Evolutionary conservation across 768 basidiomycete genomes (phyloP), one percentile per base, ranked within the genome.

Genomic region (Lentinus tigrinus): DNA sequence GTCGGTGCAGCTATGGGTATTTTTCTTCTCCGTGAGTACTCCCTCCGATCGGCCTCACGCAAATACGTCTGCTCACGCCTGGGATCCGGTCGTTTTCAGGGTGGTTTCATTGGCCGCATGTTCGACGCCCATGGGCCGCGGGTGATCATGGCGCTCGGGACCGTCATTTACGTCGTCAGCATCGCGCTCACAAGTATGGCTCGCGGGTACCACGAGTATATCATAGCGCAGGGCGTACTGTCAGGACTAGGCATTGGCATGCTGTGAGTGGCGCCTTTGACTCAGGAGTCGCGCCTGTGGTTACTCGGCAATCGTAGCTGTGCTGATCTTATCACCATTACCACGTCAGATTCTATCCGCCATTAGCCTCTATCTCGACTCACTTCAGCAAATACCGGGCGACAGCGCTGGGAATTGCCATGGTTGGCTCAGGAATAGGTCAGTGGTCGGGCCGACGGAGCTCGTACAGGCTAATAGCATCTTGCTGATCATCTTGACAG

Each of bases 331-430:
- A 16, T 2, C n/a, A 17, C 43, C 49, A 26, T 2, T 26, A 17
- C 43, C 49, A 26, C 56, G 43, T 42, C 26, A 89, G 87, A 39
- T 89, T 88, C 67, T 89, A 88, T 62, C 88, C 89, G 0, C 76
- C 85, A 0, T 71, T 91, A 26, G 77, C 85, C 8, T 84, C 85
- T 52, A 77, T 89, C 10, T 80, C 87, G 0, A 89, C 85, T 1
- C 79, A 85, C 67, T 91, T 89, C 70, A 67, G 68, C 50, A 79
- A 78, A 58, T 84, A 85, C 59, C 80, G 88, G 17, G 87, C 85
- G 3, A 85, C 89, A 5, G 88, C 89, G 0, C 74, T 88, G 37
- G 91, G 91, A 7, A 73, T 92, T 56, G 85, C 83, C 19, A 78
- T 81, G 2, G 82, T 87, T 36, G 91, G 91, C 23, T 85, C 85